Evolutionary conservation across 768 basidiomycete species (phyloP).

Genomic region (Russula olivacea): DNA sequence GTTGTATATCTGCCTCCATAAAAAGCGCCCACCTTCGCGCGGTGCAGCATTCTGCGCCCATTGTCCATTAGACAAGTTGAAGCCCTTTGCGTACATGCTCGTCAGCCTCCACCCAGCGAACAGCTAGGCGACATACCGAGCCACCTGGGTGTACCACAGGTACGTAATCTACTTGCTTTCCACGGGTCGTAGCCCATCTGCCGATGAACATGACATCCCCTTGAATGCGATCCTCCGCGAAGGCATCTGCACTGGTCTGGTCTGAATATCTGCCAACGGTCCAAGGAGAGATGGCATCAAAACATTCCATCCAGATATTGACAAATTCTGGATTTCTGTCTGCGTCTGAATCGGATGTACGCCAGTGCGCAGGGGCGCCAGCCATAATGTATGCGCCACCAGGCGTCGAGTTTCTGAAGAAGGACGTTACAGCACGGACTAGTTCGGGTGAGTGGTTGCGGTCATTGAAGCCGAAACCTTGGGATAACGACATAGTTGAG

Average conservation of each 20-base stretch:
- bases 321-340: conserved; percentile 62
- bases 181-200: conserved; percentile 31
- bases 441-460: conserved; percentile 56
- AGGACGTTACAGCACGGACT: conserved; percentile 48
- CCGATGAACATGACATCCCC: conserved; percentile 58
- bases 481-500: not conserved
- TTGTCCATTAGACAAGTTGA: conserved; percentile 62
- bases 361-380: conserved; percentile 70
- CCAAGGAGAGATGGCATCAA: conserved; percentile 81
- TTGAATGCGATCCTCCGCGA: conserved; percentile 56
- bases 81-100: conserved; percentile 42
- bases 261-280: conserved; percentile 65
- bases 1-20: conserved; percentile 76
- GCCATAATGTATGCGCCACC: conserved; percentile 72
- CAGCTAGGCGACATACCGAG: conserved; percentile 51
- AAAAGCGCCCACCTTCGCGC: conserved; percentile 66
- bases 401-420: conserved; percentile 56
- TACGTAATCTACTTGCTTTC: conserved; percentile 67
- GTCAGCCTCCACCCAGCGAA: conserved; percentile 6
- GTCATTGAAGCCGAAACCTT: conserved; percentile 65
- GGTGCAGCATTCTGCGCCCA: conserved; percentile 70
- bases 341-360: conserved; percentile 62
- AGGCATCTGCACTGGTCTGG: conserved; percentile 56
- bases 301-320: conserved; percentile 67
- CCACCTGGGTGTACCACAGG: conserved; percentile 79